Evolutionary conservation across 129 eudicot species (phyloP), one percentile per base, ranked within the genome.

Genomic region (Pulicaria dysenterica): DNA sequence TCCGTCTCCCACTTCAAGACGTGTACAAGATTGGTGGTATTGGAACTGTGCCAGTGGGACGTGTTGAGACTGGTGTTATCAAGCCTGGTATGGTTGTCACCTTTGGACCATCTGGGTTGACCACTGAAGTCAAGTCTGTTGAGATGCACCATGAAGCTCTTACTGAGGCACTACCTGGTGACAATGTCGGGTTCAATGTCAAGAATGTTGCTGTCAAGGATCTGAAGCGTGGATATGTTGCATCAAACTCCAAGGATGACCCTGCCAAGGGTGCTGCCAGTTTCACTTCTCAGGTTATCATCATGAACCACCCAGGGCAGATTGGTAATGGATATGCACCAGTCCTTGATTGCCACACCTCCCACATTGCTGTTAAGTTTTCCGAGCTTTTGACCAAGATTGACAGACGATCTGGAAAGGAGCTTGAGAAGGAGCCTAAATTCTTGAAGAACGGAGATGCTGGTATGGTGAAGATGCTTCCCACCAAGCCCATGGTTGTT

Each of bases 81-180:
- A 82, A 82, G 83, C 86, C 86, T 12, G 86, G 86, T 73, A 82
- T 82, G 86, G 83, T 83, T 41, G 83, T 82, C 3, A 82, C 86
- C 16, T 82, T 82, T 9, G 86, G 86, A 40, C 86, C 86, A 1
- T 16, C 86, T 45, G 86, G 86, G 10, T 67, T 82, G 83, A 82
- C 86, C 40, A 82, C 86, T 68, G 86, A 82, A 78, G 80, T 83
- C 17, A 83, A 83, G 67, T 83, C 86, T 8, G 86, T 83, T 5
- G 86, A 83, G 74, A 83, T 83, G 86, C 86, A 83, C 46, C 86
- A 83, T 7, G 86, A 83, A 70, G 82, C 86, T 5, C 46, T 83
- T 0, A 15, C 15, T 0, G 87, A 83, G 62, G 87, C 87, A 50
- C 75, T 78, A 0, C 86, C 86, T 0, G 86, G 86, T 45, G 86